Evolutionary conservation across 805 yeast species (phyloP).

Genomic region (Wickerhamomyces bisporus): DNA sequence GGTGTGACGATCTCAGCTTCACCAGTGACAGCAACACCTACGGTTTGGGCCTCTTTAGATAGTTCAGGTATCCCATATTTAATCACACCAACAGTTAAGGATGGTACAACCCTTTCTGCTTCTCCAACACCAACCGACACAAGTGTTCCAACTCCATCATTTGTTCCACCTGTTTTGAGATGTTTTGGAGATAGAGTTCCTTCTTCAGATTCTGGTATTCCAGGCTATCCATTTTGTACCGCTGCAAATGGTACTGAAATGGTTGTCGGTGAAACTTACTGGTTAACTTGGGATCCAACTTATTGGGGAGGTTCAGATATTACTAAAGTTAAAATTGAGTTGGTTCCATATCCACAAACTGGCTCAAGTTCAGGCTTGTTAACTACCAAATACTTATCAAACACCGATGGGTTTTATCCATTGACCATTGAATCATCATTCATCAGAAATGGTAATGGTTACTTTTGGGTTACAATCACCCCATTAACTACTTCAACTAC

Average conservation of each 20-base stretch:
- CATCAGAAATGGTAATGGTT: constrained; percentile 25
- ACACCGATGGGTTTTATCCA: constrained; percentile 36
- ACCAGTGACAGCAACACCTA: constrained; percentile 32
- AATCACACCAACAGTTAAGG: constrained; percentile 36
- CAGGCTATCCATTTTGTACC: constrained; percentile 39
- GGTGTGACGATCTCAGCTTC: constrained; percentile 39
- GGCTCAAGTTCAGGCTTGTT: constrained; percentile 29
- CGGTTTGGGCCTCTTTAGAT: constrained; percentile 41
- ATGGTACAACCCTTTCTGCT: constrained; percentile 30
- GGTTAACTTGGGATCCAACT: constrained; percentile 45
- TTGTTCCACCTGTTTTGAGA: constrained; percentile 39
- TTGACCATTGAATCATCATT: constrained; percentile 28
- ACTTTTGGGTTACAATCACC: constrained; percentile 33
- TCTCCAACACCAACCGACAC: constrained; percentile 38
- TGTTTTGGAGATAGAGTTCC: constrained; percentile 41
- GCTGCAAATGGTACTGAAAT: constrained; percentile 36
- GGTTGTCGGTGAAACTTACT: constrained; percentile 42
- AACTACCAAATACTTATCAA: constrained; percentile 29
- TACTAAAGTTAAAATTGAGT: constrained; percentile 28
- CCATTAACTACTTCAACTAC: constrained; percentile 32
- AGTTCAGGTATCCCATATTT: constrained; percentile 38
- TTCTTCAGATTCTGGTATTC: constrained; percentile 13
- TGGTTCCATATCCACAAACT: constrained; percentile 30
- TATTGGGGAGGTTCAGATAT: constrained; percentile 36
- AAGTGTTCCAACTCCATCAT: constrained; percentile 29